phyloP scores from a whole-genome alignment of 305 asterid genomes.

The Nicotiana rustica region DNA sequence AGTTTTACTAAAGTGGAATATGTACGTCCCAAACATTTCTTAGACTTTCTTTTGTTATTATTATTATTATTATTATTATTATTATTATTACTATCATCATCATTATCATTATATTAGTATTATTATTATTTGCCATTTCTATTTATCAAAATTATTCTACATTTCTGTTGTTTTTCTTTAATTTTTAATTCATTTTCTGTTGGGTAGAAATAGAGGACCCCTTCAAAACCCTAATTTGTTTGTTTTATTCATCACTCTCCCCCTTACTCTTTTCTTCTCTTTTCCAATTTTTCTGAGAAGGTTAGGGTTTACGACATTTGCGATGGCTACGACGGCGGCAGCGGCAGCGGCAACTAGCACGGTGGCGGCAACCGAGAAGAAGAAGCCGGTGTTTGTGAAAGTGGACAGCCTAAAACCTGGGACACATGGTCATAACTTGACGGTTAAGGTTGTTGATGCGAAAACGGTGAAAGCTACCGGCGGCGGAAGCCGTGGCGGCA shows the following conservation, averaged over 20 bases:
- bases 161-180: neutral
- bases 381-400: conserved; percentile 59
- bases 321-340: conserved; percentile 14
- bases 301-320: conserved; percentile 35
- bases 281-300: neutral
- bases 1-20: neutral
- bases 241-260: neutral
- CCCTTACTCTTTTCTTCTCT: neutral
- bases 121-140: neutral
- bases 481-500: conserved; percentile 36
- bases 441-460: conserved; percentile 50
- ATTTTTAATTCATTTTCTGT: neutral
- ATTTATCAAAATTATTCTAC: neutral
- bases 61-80: too few relatives aligned
- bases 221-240: conserved; percentile 5
- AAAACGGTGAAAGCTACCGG: conserved; percentile 42
- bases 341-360: conserved; percentile 41
- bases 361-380: conserved; percentile 39
- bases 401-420: conserved; percentile 52
- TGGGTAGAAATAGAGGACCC: too few relatives aligned
- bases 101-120: neutral
- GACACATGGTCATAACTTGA: conserved; percentile 53
- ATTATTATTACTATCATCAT: too few relatives aligned
- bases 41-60: neutral
- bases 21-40: neutral